Evolutionary conservation across 306 rosid genomes (phyloP), one percentile per base, ranked within the genome.

Genomic region (Mucuna pruriens): DNA sequence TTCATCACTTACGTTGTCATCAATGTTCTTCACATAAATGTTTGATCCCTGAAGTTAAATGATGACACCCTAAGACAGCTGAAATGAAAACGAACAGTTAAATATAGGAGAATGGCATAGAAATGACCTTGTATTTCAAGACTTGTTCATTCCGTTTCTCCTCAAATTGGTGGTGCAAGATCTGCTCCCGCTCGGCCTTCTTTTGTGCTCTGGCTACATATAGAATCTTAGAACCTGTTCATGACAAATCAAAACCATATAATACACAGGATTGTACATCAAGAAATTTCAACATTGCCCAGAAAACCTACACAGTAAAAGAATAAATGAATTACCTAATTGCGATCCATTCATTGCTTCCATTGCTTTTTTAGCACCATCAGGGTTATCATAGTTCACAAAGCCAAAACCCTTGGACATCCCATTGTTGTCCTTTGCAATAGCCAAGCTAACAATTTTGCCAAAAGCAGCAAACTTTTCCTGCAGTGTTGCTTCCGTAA

Each of bases 191-290:
- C 83, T 94, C 98, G 6, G 91, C 87, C 89, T 86, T 91, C 85
- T 91, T 94, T 75, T 92, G 97, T 77, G 97, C 98, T 88, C 93
- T 87, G 46, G 94, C 93, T 60, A 91, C 97, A 70, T 91, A 94
- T 23, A 94, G 91, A 86, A 73, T 67, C 90, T 90, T 89, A 72
- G 97, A 90, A 76, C 97, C 97, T 94, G 84, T 73, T 81, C 39
- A 71, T 55, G 34, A 78, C 31, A 84, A 74, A 68, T 58, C 69
- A 82, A 55, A 86, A 74, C 76, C 55, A 79, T 25, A 36, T 38
- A 49, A 62, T 72, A 62, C 19, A 38, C 38, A 17, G 29, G 34
- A 40, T 71, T 13, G 77, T 11, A 16, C 45, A 58, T 75, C 26
- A 40, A 71, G n/a, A 61, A 23, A 74, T 58, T 52, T 22, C 33